These are phyloP conservation scores for Suillus ampliporus DNA, from an alignment of 768 basidiomycete genomes.

Conservation along the genomic window DNA sequence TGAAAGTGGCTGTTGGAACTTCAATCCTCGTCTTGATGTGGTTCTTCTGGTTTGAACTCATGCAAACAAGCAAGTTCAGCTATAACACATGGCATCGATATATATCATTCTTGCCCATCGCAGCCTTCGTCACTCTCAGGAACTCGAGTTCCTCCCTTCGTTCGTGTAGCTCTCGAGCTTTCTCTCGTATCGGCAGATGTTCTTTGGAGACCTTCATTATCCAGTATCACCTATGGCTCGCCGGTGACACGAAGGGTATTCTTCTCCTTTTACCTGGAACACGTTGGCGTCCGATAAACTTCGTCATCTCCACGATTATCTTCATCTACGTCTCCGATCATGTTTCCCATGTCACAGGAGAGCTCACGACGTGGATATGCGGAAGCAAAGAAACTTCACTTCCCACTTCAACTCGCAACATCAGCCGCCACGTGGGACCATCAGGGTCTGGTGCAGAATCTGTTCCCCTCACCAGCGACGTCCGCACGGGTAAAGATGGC, in stretches of 20 bases:
- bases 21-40: conserved; percentile 65
- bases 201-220: conserved; percentile 93
- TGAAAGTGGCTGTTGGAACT: conserved; percentile 52
- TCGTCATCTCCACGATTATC: conserved; percentile 72
- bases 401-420: conserved; percentile 22
- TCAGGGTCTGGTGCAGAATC: conserved; percentile 14
- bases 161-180: conserved; percentile 67
- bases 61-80: conserved; percentile 76
- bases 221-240: conserved; percentile 89
- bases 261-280: conserved; percentile 80
- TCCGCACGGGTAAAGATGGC: conserved; percentile 26
- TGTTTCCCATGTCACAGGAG: conserved; percentile 75
- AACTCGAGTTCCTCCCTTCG: conserved; percentile 77
- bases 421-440: conserved; percentile 10
- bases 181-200: conserved; percentile 84
- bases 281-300: conserved; percentile 75
- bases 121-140: conserved; percentile 75
- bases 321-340: conserved; percentile 84
- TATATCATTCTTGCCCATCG: conserved; percentile 80
- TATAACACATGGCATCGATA: conserved; percentile 90
- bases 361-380: conserved; percentile 68
- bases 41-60: conserved; percentile 86
- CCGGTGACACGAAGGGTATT: conserved; percentile 82
- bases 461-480: conserved; percentile 15
- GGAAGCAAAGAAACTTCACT: conserved; percentile 35